phyloP scores from a whole-genome alignment of 2,329 filamentous ascomycete genomes.

The Fonsecaea multimorphosa region DNA sequence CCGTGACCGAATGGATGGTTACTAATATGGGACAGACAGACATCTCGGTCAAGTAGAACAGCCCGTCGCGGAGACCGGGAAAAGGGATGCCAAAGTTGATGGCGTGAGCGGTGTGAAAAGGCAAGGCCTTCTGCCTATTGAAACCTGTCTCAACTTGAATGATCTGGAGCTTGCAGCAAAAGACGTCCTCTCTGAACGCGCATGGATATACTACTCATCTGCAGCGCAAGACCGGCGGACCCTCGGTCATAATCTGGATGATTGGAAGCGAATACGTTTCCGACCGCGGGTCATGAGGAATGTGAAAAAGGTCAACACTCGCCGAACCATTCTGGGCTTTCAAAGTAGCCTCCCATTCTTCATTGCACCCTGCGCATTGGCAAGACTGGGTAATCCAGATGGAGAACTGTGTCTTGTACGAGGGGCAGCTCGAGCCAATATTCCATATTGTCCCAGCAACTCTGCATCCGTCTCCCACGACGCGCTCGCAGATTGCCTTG shows the following conservation, averaged over 20 bases:
- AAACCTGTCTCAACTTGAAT: constrained; percentile 22
- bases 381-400: constrained; percentile 45
- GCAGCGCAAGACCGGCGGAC: constrained; percentile 27
- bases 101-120: constrained; percentile 8
- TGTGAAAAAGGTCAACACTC: constrained; percentile 39
- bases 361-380: constrained; percentile 47
- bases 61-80: neutral
- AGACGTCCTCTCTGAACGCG: constrained; percentile 8
- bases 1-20: neutral
- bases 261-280: constrained; percentile 39
- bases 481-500: constrained; percentile 38
- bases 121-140: constrained; percentile 9
- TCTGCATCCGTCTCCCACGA: constrained; percentile 42
- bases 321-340: constrained; percentile 43
- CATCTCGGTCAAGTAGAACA: constrained; percentile 19
- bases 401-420: constrained; percentile 47
- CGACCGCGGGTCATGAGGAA: constrained; percentile 54
- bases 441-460: constrained; percentile 46
- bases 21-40: constrained; percentile 15
- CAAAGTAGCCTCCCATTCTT: constrained; percentile 46
- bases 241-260: constrained; percentile 32
- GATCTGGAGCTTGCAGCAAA: constrained; percentile 29
- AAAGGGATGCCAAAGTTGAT: neutral
- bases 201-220: constrained; percentile 28
- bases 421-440: constrained; percentile 43